Evolutionary conservation across 73 alveolate species (phyloP), one percentile per base, ranked within the genome.

Genomic region (Tetrahymena thermophila): DNA sequence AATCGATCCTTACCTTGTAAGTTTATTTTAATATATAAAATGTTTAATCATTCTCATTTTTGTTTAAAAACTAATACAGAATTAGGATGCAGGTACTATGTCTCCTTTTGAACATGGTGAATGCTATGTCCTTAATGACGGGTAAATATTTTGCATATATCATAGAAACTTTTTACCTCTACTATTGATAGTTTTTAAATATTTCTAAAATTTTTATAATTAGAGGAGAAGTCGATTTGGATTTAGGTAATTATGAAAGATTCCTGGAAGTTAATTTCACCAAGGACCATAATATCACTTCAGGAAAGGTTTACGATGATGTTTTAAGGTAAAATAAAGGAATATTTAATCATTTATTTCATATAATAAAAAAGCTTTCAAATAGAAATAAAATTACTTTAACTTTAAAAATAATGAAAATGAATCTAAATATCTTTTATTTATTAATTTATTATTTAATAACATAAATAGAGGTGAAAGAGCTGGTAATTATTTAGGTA

Each of bases 11-110:
- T 97, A 97, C 84, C 96, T 96, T 34, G 98, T 96, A 95, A 40
- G 38, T 23, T 35, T 11, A 10, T 10, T 34, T 44, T 40, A 6
- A 28, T 23, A 14, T 56, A 1, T 83, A n/a, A 40, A 19, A 35
- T 10, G 31, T 35, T 34, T 25, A 23, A 28, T 40, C 44, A 40
- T 1, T 38, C 38, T 25, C 21, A 85, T n/a, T 85, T 13, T n/a
- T 28, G 8, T 55, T 93, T 55, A 1, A 28, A 21, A 9, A 43
- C 0, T 4, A 6, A 35, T 1, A 35, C 35, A 96, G 96, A 97
- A 97, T 57, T 95, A 96, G 3, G 99, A 97, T 96, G 99, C 99
- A 25, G 99, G 99, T 43, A 97, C 99, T 40, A 97, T 97, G 99
- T 84, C 96, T 94, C 99, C 99, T 14, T 96, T 85, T 83, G 99